Evolutionary conservation across 2,329 filamentous ascomycete species (phyloP).

Genomic region (Bipolaris zeicola): DNA sequence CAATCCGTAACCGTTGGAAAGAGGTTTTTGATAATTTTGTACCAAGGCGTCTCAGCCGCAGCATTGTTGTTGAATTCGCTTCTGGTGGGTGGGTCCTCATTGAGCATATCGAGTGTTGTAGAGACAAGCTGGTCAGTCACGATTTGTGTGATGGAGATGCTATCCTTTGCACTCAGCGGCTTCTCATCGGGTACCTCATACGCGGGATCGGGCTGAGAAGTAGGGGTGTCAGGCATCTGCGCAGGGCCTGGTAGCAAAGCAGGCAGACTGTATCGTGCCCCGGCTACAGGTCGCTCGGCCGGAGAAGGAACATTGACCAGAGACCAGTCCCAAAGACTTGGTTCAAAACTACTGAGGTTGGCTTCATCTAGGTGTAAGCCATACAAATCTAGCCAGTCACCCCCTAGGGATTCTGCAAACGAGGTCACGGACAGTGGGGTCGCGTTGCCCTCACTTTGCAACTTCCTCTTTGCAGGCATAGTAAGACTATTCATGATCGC

Average conservation of each 20-base stretch:
- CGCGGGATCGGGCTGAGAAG: slow-evolving; percentile 38
- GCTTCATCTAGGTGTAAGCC: slow-evolving; percentile 39
- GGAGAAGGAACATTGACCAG: slow-evolving; percentile 40
- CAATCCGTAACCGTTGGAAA: slow-evolving; percentile 45
- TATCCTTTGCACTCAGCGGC: slow-evolving; percentile 59
- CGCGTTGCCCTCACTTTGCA: slow-evolving; percentile 44
- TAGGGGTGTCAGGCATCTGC: slow-evolving; percentile 42
- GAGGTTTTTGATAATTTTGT: slow-evolving; percentile 30
- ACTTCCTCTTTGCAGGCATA: slow-evolving; percentile 39
- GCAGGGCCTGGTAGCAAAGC: slow-evolving; percentile 30
- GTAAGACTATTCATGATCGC: slow-evolving; percentile 26
- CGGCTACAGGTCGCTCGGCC: slow-evolving; percentile 20
- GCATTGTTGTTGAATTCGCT: neutral
- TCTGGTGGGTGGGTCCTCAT: slow-evolving; percentile 19
- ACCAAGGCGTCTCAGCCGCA: slow-evolving; percentile 35
- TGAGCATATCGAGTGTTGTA: slow-evolving; percentile 50
- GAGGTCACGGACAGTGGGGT: slow-evolving; percentile 45
- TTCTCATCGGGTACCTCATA: slow-evolving; percentile 38
- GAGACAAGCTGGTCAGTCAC: slow-evolving; percentile 72
- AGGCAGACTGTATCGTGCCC: slow-evolving; percentile 37
- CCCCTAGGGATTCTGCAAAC: slow-evolving; percentile 42
- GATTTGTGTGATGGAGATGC: slow-evolving; percentile 71
- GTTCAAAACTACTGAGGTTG: slow-evolving; percentile 37
- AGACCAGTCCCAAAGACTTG: slow-evolving; percentile 46
- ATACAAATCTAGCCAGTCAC: slow-evolving; percentile 32